Evolutionary conservation across 257 asterid genomes (phyloP).

Genomic region (Nicotiana knightiana): DNA sequence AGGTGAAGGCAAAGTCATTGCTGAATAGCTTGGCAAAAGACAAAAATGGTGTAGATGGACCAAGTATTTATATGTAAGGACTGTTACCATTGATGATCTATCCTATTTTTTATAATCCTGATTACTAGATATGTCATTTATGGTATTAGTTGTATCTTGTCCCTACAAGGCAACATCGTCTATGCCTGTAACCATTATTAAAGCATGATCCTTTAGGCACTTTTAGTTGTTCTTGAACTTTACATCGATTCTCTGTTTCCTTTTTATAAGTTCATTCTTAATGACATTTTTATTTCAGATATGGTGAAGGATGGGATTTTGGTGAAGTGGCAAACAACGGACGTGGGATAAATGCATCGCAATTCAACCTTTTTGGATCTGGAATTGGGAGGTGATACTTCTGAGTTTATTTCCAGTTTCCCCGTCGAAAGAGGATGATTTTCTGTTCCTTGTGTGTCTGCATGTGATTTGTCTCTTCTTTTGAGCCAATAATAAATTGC

Average conservation of each 20-base stretch:
- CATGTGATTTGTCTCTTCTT: neutral
- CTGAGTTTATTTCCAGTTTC: slow-evolving; percentile 1
- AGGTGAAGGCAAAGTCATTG: slow-evolving; percentile 72
- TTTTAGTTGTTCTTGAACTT: neutral
- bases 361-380: slow-evolving; percentile 67
- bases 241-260: neutral
- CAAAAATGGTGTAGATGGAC: slow-evolving; percentile 72
- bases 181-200: neutral
- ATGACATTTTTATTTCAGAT: slow-evolving; percentile 34
- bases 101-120: neutral
- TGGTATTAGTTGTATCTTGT: neutral
- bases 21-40: slow-evolving; percentile 57
- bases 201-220: neutral
- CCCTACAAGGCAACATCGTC: neutral
- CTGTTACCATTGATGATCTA: neutral
- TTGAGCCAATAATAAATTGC: neutral
- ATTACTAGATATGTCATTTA: neutral
- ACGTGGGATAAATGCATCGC: slow-evolving; percentile 90
- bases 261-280: slow-evolving; percentile 4
- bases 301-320: slow-evolving; percentile 99
- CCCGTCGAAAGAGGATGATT: neutral
- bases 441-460: neutral
- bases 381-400: slow-evolving; percentile 84
- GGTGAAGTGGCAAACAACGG: slow-evolving; percentile 92
- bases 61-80: slow-evolving; percentile 68